Base-by-base conservation (phyloP, 177 flowering plant genomes). In the Vitis hybrid region DNA sequence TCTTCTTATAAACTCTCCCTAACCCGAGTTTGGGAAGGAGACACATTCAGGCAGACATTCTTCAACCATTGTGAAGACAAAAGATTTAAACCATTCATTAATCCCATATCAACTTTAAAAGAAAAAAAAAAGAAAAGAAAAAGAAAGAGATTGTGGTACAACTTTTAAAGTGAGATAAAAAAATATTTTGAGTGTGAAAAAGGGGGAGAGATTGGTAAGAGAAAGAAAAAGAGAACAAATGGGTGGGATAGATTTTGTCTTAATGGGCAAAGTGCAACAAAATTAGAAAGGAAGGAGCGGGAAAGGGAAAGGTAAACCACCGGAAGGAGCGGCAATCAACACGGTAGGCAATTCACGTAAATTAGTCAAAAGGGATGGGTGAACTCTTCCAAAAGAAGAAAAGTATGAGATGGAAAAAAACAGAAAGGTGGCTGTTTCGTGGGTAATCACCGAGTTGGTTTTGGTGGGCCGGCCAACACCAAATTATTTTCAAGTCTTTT, bases 291-390 rank as follows among this genome's bases (percentile, higher is more conserved):
- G 11, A 57, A 40, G 14, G 64, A 68, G 72, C 72, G 79, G 72
- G 58, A 70, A 75, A 64, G 1, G 27, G 14, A 17, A 32, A 62
- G 35, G 21, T 52, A 62, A 67, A 50, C 50, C 17, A 52, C 51
- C 67, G 65, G 56, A 46, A 66, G 3, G 60, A 65, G 80, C 80
- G 80, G 67, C 70, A 66, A 72, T 60, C 65, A 62, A 68, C 49
- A 65, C 74, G 78, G 64, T 62, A 2, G 70, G 65, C 60, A 24
- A 18, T 17, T 51, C 13, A 14, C 49, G 76, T 72, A 69, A 77
- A 72, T 63, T 54, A 59, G 79, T 72, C 79, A 77, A 77, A 75
- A 75, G 64, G n/a, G 2, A 52, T 17, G 70, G 79, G 67, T 56
- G 60, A 68, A 57, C 46, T 52, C 56, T 57, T 62, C 57, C 69